Evolutionary conservation across 371 early-diverging fungal species (phyloP).

Genomic region (Dichotomocladium elegans): DNA sequence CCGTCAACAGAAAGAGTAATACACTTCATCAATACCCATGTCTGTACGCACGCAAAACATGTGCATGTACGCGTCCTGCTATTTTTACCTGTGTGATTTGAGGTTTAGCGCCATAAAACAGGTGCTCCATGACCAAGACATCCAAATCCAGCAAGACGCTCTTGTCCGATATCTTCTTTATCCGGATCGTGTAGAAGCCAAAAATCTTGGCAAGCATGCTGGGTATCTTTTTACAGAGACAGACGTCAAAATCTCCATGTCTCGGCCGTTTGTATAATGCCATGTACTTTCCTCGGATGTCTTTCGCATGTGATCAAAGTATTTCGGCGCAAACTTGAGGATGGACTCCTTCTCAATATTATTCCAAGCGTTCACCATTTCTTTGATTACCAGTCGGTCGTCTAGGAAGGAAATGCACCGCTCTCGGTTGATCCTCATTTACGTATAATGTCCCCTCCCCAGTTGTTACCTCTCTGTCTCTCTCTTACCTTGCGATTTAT

Average conservation of each 20-base stretch:
- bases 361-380: conserved; percentile 73
- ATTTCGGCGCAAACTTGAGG: conserved; percentile 85
- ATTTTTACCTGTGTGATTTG: conserved; percentile 61
- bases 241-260: too few relatives aligned
- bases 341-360: conserved; percentile 84
- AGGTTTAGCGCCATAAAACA: conserved; percentile 70
- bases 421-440: background rate
- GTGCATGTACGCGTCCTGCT: too few relatives aligned
- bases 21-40: too few relatives aligned
- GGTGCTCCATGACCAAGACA: conserved; percentile 93
- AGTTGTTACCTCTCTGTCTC: too few relatives aligned
- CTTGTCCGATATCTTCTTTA: conserved; percentile 66
- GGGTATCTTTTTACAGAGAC: conserved; percentile 46
- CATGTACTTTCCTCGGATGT: conserved; percentile 28
- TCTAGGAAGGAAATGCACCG: conserved; percentile 40
- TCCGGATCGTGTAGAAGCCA: conserved; percentile 84
- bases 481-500: conserved; percentile 54
- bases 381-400: conserved; percentile 84
- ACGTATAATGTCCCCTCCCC: background rate
- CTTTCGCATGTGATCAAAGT: conserved; percentile 83
- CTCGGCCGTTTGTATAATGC: background rate
- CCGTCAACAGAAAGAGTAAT: too few relatives aligned
- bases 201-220: conserved; percentile 90
- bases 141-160: conserved; percentile 69
- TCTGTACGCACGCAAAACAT: too few relatives aligned